Evolutionary conservation across 1,139 yeast genomes (phyloP), one percentile per base, ranked within the genome.

Genomic region (Meyerozyma elateridarum): DNA sequence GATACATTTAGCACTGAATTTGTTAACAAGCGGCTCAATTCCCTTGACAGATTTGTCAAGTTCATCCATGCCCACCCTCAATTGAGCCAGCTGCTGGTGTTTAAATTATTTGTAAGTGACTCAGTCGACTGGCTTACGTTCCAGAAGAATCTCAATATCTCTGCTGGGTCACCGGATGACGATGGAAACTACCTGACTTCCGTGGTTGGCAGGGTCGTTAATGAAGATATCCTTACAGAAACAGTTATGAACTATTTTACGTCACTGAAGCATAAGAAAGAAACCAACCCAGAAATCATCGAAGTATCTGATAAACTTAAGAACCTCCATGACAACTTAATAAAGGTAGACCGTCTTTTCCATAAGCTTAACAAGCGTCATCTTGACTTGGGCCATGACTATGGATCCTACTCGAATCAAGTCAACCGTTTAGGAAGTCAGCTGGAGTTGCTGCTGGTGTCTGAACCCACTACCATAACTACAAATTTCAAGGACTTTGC

Each of bases 231-330:
- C 6, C 59, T 84, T 14, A 80, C 95, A 0, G 98, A 91, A 51
- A 82, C 85, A 1, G 78, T 91, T 24, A 82, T 91, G 81, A 91
- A 91, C 52, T 95, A 95, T 18, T 84, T 91, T 48, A 81, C 93
- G 33, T 79, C 88, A 11, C 77, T 87, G 6, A 68, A 68, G 45
- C 72, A 68, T 44, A 79, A 79, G 46, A 69, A 77, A 21, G 93
- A 83, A 44, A 75, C 77, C 36, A 78, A 75, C 45, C 79, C 81
- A 41, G 96, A 87, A 43, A 85, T 89, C 44, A 64, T 80, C 36
- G 96, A 85, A 46, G 87, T 89, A 21, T 80, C 78, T 48, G 95
- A 85, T 45, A 76, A 84, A 46, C 73, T 89, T 18, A 85, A 84
- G 48, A 85, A 85, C 52, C 62, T 89, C 37, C 91, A 87, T 48